Evolutionary conservation across 345 rosid species (phyloP).

Genomic region (Eucalyptus microcorys): DNA sequence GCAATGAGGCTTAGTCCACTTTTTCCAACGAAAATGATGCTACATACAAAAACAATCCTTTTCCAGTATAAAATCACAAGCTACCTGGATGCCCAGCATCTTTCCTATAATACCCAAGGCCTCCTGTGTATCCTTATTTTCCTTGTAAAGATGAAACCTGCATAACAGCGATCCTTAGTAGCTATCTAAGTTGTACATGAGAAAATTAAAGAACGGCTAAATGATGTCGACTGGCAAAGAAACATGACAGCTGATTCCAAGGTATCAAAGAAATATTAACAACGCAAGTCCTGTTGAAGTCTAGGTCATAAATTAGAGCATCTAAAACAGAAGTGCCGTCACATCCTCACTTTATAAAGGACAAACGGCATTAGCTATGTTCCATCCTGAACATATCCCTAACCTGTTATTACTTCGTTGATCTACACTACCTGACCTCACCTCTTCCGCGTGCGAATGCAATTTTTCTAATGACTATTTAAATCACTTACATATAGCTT

Average conservation of each 20-base stretch:
- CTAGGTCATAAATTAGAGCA: neutral
- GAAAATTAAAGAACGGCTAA: neutral
- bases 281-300: neutral
- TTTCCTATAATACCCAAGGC: slow-evolving; percentile 87
- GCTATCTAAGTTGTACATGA: neutral
- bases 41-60: neutral
- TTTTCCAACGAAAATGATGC: neutral
- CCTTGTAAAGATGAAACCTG: slow-evolving; percentile 98
- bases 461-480: neutral
- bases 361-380: neutral
- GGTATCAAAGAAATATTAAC: neutral
- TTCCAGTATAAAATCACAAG: neutral
- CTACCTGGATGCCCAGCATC: slow-evolving; percentile 94
- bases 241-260: neutral
- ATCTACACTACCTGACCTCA: neutral
- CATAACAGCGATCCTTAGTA: neutral
- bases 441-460: neutral
- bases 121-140: slow-evolving; percentile 98
- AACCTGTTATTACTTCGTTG: neutral
- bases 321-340: neutral
- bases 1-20: neutral
- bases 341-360: neutral
- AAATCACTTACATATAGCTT: neutral
- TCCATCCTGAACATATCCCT: neutral
- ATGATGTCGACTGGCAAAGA: neutral